A percentile compares a stretch with the other conserved stretches of the same genome.
These are phyloP conservation scores for Daedaleopsis nitida DNA, from an alignment of 768 basidiomycete species.

Conservation along the genomic window DNA sequence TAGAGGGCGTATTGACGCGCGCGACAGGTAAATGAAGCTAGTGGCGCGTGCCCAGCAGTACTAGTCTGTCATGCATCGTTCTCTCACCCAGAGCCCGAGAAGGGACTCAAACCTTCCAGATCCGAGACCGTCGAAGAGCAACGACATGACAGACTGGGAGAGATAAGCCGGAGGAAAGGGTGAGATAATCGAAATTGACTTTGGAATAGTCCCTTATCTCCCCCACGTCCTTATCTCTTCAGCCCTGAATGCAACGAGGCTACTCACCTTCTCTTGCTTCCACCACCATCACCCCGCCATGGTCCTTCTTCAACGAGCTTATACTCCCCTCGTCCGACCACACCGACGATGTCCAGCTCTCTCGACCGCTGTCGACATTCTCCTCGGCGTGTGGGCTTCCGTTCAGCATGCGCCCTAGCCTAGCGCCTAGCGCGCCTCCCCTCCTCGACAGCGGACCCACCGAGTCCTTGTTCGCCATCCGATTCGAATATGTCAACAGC, in stretches of 20 bases:
- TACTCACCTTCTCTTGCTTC: conserved; percentile 16
- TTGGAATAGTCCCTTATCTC: neutral
- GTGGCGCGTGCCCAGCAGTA: neutral
- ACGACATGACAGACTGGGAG: no score
- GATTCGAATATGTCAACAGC: conserved; percentile 11
- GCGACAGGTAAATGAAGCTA: neutral
- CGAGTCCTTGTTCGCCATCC: conserved; percentile 12
- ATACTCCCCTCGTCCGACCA: conserved; percentile 5
- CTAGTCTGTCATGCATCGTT: no score
- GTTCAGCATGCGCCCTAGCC: conserved; percentile 14
- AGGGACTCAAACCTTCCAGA: neutral
- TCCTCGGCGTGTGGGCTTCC: conserved; percentile 4
- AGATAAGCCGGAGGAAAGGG: neutral
- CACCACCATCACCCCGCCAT: conserved; percentile 11
- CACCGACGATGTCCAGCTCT: neutral
- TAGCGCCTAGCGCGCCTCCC: conserved; percentile 19
- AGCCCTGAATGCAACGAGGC: conserved; percentile 7
- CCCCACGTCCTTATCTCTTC: conserved; percentile 22
- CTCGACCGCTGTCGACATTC: neutral
- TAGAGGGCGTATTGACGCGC: neutral
- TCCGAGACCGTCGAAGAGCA: neutral
- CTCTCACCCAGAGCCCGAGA: no score
- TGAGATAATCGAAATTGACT: neutral
- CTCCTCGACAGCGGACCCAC: conserved; percentile 13
- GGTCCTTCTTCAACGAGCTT: conserved; percentile 8